Percentiles rank a stretch among this genome's conserved stretches.
phyloP scores from a whole-genome alignment of 2,329 filamentous ascomycete genomes.

The Lachnellula willkommii region DNA sequence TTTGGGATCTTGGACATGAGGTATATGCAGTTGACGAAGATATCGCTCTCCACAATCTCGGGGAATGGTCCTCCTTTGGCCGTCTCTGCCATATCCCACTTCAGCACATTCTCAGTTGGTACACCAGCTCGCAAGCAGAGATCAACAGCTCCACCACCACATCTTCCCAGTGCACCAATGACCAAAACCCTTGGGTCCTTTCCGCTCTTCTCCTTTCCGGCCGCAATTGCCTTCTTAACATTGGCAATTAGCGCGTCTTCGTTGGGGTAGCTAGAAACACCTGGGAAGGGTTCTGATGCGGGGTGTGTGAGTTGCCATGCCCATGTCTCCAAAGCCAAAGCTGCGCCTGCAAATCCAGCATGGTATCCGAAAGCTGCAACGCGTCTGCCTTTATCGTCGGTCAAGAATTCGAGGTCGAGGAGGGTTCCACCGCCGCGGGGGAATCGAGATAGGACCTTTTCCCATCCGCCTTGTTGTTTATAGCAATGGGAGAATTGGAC shows the following conservation, averaged over 20 bases:
- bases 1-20: constrained; percentile 71
- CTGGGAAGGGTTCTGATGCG: constrained; percentile 58
- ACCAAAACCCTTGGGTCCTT: constrained; percentile 70
- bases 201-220: constrained; percentile 61
- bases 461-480: constrained; percentile 75
- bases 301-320: constrained; percentile 73
- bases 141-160: constrained; percentile 79
- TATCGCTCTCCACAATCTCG: constrained; percentile 70
- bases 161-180: constrained; percentile 79
- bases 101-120: constrained; percentile 59
- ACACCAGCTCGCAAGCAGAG: constrained; percentile 71
- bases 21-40: constrained; percentile 86
- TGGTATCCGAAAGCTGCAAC: constrained; percentile 61
- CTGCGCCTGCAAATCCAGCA: constrained; percentile 69
- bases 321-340: constrained; percentile 74
- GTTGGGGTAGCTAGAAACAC: constrained; percentile 65
- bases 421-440: constrained; percentile 70
- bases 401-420: constrained; percentile 82
- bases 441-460: constrained; percentile 73
- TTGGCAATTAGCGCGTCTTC: constrained; percentile 67
- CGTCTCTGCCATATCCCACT: constrained; percentile 76
- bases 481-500: constrained; percentile 70
- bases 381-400: constrained; percentile 63
- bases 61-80: constrained; percentile 62
- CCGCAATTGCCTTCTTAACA: constrained; percentile 65